Percentiles rank a stretch among this genome's conserved stretches.
These are phyloP conservation scores for Globisporangium spinosum DNA, from an alignment of 352 stramenopile genomes.

Conservation along the genomic window DNA sequence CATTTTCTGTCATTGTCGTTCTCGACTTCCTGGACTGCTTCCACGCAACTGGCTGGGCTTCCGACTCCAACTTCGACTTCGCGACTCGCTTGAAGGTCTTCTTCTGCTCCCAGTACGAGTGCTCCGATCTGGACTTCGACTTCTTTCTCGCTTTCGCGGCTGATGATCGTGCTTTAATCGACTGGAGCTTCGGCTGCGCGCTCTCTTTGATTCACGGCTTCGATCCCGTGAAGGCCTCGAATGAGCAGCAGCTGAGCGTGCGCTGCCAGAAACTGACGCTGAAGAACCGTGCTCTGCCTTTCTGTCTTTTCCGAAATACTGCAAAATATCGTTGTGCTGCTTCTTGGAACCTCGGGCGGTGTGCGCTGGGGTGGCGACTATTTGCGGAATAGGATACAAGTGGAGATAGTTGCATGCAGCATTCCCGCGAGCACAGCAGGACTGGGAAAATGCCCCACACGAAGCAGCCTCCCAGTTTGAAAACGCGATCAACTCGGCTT, in stretches of 20 bases:
- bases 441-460: constrained; percentile 16
- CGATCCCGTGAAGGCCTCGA: neutral
- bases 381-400: neutral
- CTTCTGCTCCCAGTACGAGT: neutral
- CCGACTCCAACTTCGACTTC: neutral
- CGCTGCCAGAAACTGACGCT: neutral
- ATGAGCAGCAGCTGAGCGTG: neutral
- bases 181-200: neutral
- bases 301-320: constrained; percentile 9
- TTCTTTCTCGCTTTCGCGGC: neutral
- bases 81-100: neutral
- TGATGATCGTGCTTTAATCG: neutral
- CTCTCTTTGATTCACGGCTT: neutral
- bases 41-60: neutral
- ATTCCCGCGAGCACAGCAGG: constrained; percentile 15
- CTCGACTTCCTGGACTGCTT: neutral
- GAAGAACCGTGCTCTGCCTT: neutral
- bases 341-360: neutral
- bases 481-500: constrained; percentile 15
- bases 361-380: too few relatives aligned
- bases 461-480: constrained; percentile 15
- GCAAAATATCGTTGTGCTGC: constrained; percentile 12
- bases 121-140: neutral
- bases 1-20: neutral
- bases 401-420: constrained; percentile 23